Evolutionary conservation across 306 rosid genomes (phyloP), one percentile per base, ranked within the genome.

Genomic region (Sindora glabra): DNA sequence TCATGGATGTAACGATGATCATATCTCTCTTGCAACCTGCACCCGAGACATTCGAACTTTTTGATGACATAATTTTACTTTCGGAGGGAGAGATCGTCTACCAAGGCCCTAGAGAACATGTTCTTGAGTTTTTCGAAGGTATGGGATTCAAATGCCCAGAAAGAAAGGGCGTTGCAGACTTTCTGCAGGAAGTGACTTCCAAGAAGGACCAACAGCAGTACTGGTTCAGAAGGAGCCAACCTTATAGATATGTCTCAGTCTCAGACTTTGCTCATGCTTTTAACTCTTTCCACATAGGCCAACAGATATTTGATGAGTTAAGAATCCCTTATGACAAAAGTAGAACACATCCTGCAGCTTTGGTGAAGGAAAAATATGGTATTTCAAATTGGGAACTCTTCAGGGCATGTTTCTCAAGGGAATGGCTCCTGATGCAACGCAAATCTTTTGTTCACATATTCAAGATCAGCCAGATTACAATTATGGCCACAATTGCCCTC

Each of bases 161-260:
- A 15, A 75, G 91, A 59, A 84, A 84, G 69, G 91, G 87, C 8
- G 83, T 78, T 41, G 87, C 87, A 6, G 91, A 84, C 71, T 84
- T 84, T 56, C 56, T 84, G 18, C 91, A 78, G 26, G 87, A 84
- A 73, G 87, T 84, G 14, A 84, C 87, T 6, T 84, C 91, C 9
- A 73, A 64, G 65, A 81, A 75, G 42, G 91, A 85, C 56, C 92
- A 85, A 68, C 85, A 81, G 33, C 92, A 81, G 10, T 85, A 85
- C 24, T 85, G 92, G 92, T 60, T 51, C 22, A 48, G 36, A 19
- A 76, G 15, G 25, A 16, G 40, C 17, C 55, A 68, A 5, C 72
- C 85, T 41, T 79, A 76, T 24, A 64, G 74, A 40, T 79, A 56
- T 45, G 45, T 82, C 29, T 64, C 82, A 1, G 89, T 52, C n/a